Base-by-base conservation (phyloP, 2,329 filamentous ascomycete species). In the Beauveria bassiana region DNA sequence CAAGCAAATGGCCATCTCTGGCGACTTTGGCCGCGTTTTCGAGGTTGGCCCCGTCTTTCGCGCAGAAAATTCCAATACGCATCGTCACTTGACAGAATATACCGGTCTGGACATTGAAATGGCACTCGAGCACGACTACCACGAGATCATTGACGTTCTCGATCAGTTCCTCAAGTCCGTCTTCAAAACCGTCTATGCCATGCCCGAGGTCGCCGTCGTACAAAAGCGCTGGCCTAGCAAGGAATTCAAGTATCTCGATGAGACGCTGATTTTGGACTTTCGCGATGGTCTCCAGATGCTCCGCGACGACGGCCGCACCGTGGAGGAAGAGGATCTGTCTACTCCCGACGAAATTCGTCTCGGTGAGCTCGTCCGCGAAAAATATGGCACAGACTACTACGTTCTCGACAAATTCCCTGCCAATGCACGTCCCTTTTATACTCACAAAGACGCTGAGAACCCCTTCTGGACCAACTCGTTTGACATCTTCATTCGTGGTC, bases 61-160 rank as follows among this genome's bases (percentile, higher is more conserved):
- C 67, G 93, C 93, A 0, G 93, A 97, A 72, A 96, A 97, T 77
- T 96, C 90, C 70, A 97, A 97, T 74, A 97, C 93, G 0, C 93
- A 96, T 70, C 87, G 93, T 43, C 93, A 97, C 72, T 80, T 97
- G 79, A 96, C 93, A 0, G 93, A 97, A 73, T 97, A 96, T 72
- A 97, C 92, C 5, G 93, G 93, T 61, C 80, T 97, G 34, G 93
- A 97, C 80, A 74, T 97, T 20, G 93, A 97, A 71, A 97, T 97
- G 93, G 83, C 87, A 3, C 91, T 97, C 65, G 88, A 92, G 55
- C 86, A 90, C 68, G 88, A 96, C 73, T 96, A 97, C 72, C 88
- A 96, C 69, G 93, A 97, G 74, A 89, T 93, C 56, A 82, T 97
- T 38, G 80, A 86, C 43, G 80, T 90, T 10, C 83, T 97, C 52